Evolutionary conservation across 148 eudicot genomes (phyloP).

Genomic region (Agrostemma githago): DNA sequence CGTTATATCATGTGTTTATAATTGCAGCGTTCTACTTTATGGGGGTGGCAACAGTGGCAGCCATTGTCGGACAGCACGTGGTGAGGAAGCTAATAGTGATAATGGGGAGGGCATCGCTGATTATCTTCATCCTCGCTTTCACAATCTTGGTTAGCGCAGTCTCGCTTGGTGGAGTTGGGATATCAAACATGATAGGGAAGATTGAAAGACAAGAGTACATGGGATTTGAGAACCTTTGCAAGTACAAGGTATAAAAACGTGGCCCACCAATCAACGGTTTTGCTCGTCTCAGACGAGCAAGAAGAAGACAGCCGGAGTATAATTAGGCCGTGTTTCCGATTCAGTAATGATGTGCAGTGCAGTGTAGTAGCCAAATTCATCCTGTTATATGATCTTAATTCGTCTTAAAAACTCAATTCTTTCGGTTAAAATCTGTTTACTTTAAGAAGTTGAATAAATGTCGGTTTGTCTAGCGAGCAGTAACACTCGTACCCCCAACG

Average conservation of each 20-base stretch:
- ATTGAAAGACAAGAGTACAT: conserved; percentile 65
- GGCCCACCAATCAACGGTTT: not conserved
- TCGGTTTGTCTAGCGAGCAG: too few species aligned
- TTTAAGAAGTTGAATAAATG: not conserved
- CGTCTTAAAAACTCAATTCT: not conserved
- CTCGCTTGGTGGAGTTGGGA: conserved; percentile 80
- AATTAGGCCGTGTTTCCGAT: not conserved
- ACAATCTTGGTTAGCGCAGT: conserved; percentile 81
- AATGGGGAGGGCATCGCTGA: conserved; percentile 74
- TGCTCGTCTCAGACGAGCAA: not conserved
- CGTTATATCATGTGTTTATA: too few species aligned
- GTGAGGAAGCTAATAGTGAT: conserved; percentile 63
- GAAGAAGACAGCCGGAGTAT: not conserved
- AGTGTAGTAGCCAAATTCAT: not conserved
- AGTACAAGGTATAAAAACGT: conserved; percentile 22
- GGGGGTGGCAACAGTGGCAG: conserved; percentile 68
- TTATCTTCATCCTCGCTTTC: conserved; percentile 76
- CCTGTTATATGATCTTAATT: too few species aligned
- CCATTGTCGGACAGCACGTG: conserved; percentile 75
- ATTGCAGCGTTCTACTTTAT: conserved; percentile 28
- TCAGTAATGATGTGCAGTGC: not conserved
- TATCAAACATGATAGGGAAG: conserved; percentile 73
- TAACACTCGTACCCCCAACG: too few species aligned
- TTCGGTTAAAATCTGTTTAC: not conserved
- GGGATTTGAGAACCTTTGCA: conserved; percentile 93